Evolutionary conservation across 108 stramenopile species (phyloP), one percentile per base, ranked within the genome.

Genomic region (Stephanodiscus triporus): DNA sequence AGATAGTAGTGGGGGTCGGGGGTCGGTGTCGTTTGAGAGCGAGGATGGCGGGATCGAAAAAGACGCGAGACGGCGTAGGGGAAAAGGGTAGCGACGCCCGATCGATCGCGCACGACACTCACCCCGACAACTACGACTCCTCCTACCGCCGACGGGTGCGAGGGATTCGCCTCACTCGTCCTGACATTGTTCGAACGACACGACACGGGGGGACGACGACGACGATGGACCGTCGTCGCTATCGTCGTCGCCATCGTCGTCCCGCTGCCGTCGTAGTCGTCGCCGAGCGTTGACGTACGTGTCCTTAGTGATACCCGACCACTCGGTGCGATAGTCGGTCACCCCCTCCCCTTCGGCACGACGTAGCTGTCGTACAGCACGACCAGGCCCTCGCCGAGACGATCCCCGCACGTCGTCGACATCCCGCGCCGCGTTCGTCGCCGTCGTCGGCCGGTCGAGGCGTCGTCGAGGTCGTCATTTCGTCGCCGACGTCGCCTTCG

Each of bases 331-430:
- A 74, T 85, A 85, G 49, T 85, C 84, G 24, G 72, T 82, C 20
- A 85, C 66, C 42, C 66, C 42, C 51, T 73, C 27, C 63, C 72
- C 26, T 72, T 80, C 24, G 84, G 84, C 1, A 78, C 54, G 43
- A 85, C 73, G 42, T 82, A 82, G 23, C 78, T 81, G 71, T 85
- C 84, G 34, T 85, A 85, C 14, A 85, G 43, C 11, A 80, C 75
- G 0, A 72, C 45, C 2, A 84, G 73, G 48, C 72, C 75, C 51
- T 78, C 58, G 61, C 60, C 61, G 3, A 81, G 40, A 42, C 43
- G 43, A 45, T 45, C 43, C n/a, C n/a, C n/a, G n/a, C n/a, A n/a
- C n/a, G n/a, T n/a, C 43, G 43, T 69, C 49, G 20, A 30, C 6
- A 19, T 60, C 11, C 53, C 43, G 7, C 57, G 17, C n/a, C 19